These are phyloP conservation scores for Pichia sp. DNA, from an alignment of 1,139 yeast genomes.

Conservation along the genomic window DNA sequence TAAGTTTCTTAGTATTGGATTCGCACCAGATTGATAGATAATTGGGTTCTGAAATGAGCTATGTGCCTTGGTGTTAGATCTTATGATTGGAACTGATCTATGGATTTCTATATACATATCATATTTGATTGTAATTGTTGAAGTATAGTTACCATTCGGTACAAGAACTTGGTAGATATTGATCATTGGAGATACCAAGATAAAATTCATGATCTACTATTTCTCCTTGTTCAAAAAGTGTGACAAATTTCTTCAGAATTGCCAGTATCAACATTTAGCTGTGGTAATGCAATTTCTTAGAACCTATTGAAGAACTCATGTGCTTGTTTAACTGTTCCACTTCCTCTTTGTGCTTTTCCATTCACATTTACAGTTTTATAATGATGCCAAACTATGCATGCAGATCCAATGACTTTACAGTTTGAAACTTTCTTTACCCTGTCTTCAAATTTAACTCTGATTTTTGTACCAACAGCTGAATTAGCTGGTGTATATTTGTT, in stretches of 20 bases:
- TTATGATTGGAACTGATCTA: conserved; percentile 4
- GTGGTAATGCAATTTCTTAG: conserved; percentile 1
- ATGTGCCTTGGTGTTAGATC: background rate
- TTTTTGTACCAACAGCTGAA: background rate
- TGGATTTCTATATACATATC: conserved; percentile 7
- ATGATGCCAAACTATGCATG: conserved; percentile 2
- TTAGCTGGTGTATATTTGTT: conserved; percentile 10
- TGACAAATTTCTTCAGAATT: background rate
- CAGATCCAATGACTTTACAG: conserved; percentile 7
- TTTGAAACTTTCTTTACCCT: conserved; percentile 1
- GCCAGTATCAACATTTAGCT: background rate
- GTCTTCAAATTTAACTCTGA: conserved; percentile 3
- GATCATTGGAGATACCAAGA: conserved; percentile 6
- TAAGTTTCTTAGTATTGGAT: background rate
- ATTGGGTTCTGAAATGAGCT: conserved; percentile 1
- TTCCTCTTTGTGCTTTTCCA: background rate
- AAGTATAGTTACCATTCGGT: conserved; percentile 6
- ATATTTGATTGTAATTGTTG: conserved; percentile 5
- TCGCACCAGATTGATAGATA: conserved; percentile 9
- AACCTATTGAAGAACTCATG: conserved; percentile 2
- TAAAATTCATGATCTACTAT: conserved; percentile 1
- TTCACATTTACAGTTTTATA: background rate
- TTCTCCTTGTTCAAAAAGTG: conserved; percentile 4
- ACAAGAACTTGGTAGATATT: conserved; percentile 10
- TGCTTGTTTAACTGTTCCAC: background rate